Base-by-base conservation (phyloP, 805 yeast species). In the Ogataea sp. region DNA sequence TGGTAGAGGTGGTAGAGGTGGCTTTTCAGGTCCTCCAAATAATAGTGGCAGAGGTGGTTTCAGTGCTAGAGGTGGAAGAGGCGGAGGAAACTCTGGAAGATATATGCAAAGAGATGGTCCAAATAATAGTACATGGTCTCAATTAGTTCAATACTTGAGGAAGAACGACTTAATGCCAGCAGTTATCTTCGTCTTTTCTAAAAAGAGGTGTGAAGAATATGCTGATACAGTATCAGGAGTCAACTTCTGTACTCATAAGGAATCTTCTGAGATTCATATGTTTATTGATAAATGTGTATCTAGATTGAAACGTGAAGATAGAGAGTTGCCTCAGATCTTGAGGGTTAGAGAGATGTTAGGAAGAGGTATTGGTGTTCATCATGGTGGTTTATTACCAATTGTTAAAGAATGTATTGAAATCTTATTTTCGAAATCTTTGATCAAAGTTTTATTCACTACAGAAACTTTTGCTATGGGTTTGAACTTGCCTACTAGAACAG, bases 391-490 rank as follows among this genome's bases (percentile, higher is more conserved):
- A 43, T 62, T 89, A 41, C 97, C 97, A 0, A 89, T 89, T 30
- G 94, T 89, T 21, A 89, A 89, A 53, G 97, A 89, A 55, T 78
- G 87, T 34, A 89, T 89, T 46, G 98, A 93, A 61, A 89, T 93
- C 40, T 62, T 93, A 36, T 93, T 93, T 64, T 80, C 97, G 0
- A 81, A 77, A 49, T 80, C 95, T 0, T 68, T 90, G 38, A 84
- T 93, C 33, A 89, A 88, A 58, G 93, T 90, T 1, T 65, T 93
- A 38, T 93, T 93, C 65, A 97, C 98, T 0, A 93, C 98, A 0
- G 98, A 93, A 60, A 93, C 98, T 0, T 90, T 93, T 69, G 97
- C 98, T 6, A 93, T 93, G 97, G 98, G 98, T 13, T 73, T 93
- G 56, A 93, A 93, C 56, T 67, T 93, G 54, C 98, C 98, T 11